Evolutionary conservation across 148 eudicot genomes (phyloP), one percentile per base, ranked within the genome.

Genomic region (Rhododendron ferrugineum): DNA sequence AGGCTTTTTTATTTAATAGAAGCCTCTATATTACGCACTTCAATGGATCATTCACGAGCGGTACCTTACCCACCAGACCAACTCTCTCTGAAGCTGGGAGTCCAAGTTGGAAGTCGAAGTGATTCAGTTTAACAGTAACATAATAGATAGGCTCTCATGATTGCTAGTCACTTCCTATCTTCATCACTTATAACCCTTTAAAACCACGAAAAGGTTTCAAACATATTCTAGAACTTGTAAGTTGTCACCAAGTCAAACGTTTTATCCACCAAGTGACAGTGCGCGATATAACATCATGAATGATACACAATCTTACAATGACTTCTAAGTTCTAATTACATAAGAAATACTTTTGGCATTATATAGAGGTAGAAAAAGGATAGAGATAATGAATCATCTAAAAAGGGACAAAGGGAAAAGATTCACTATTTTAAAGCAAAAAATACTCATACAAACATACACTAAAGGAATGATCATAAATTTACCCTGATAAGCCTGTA

Each of bases 401-500:
- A 58, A 58, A 20, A 20, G 66, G 26, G 66, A 23, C 3, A 62
- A 62, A 16, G 13, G 30, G 70, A 26, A 64, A 64, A 36, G 1
- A n/a, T 32, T 36, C 28, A 20, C 47, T 4, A 81, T n/a, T 36
- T 20, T 28, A 66, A 66, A 66, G 34, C 15, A 66, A 66, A 28
- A 26, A 66, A 28, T 4, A 56, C 14, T 75, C 79, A 81, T 28
- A 68, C 15, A 18, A 75, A 42, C 37, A 30, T 54, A 26, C 16
- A 56, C 11, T 7, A 76, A 18, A 76, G 50, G 7, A 40, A 40
- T 22, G 15, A 28, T 28, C 5, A 68, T 28, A 68, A 81, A 62
- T 5, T 89, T 93, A 95, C 98, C 98, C 98, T 92, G 90, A 95
- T 90, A 18, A 95, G 95, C 88, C 96, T 92, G 92, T 93, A 95